phyloP scores from a whole-genome alignment of 2,329 filamentous ascomycete species.

The Ophiostoma ulmi region DNA sequence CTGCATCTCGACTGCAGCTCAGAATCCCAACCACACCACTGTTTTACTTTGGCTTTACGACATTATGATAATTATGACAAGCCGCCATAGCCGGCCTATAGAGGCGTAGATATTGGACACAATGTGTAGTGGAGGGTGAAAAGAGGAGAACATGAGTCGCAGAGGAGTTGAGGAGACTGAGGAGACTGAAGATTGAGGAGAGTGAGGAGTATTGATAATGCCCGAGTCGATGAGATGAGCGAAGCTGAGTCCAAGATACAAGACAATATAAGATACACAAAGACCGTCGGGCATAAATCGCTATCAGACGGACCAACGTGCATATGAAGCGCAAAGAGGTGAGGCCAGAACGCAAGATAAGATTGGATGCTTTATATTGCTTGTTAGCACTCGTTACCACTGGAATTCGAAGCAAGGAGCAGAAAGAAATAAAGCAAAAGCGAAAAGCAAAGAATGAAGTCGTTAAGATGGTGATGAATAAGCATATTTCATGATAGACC shows the following conservation, averaged over 20 bases:
- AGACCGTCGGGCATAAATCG: neutral
- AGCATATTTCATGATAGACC: neutral
- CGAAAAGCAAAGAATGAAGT: neutral
- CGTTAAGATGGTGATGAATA: neutral
- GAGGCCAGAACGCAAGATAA: neutral
- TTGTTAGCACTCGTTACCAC: neutral
- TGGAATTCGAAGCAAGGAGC: neutral
- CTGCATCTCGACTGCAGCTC: too few species aligned
- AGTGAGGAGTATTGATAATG: neutral
- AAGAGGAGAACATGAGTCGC: neutral
- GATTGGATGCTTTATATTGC: neutral
- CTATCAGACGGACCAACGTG: neutral
- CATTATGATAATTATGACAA: neutral
- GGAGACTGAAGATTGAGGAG: neutral
- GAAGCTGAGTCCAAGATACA: neutral
- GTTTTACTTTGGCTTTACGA: neutral
- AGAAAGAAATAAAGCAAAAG: neutral
- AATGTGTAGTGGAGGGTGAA: constrained; percentile 4
- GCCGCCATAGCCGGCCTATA: neutral
- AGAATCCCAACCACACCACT: too few species aligned
- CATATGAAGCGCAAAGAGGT: neutral
- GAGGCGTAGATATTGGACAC: neutral
- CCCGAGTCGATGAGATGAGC: neutral
- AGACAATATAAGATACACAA: too few species aligned
- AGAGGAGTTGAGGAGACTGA: neutral